Evolutionary conservation across 495 filamentous ascomycete species (phyloP).

Genomic region (Aspergillus sparsus): DNA sequence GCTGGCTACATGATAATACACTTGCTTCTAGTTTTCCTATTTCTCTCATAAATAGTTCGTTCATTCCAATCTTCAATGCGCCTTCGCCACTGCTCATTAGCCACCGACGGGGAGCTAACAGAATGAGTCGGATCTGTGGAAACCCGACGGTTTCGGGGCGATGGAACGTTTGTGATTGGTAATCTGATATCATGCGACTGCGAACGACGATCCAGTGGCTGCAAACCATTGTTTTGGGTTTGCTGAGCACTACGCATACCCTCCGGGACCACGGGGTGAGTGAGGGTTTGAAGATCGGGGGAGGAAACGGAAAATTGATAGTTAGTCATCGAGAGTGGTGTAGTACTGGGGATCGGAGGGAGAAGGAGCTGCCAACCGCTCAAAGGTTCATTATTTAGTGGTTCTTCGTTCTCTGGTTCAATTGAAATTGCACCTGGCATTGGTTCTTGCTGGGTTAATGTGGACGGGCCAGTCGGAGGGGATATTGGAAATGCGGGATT

Average conservation of each 20-base stretch:
- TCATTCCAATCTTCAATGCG: slow-evolving; percentile 51
- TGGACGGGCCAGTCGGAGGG: slow-evolving; percentile 17
- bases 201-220: slow-evolving; percentile 19
- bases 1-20: slow-evolving; percentile 42
- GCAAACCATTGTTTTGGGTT: not conserved
- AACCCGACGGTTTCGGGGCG: slow-evolving; percentile 35
- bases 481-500: slow-evolving; percentile 22
- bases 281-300: slow-evolving; percentile 37
- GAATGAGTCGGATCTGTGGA: slow-evolving; percentile 40
- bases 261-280: slow-evolving; percentile 25
- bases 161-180: slow-evolving; percentile 11
- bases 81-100: slow-evolving; percentile 44
- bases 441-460: not conserved
- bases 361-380: slow-evolving; percentile 19
- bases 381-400: slow-evolving; percentile 5
- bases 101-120: slow-evolving; percentile 33
- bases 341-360: slow-evolving; percentile 20
- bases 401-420: not conserved
- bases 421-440: not conserved
- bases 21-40: slow-evolving; percentile 37
- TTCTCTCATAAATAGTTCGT: slow-evolving; percentile 42
- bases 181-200: slow-evolving; percentile 25
- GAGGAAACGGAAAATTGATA: slow-evolving; percentile 44
- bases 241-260: slow-evolving; percentile 13
- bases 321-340: slow-evolving; percentile 28